Evolutionary conservation across 495 filamentous ascomycete species (phyloP).

Genomic region (Pyrenula aspistea): DNA sequence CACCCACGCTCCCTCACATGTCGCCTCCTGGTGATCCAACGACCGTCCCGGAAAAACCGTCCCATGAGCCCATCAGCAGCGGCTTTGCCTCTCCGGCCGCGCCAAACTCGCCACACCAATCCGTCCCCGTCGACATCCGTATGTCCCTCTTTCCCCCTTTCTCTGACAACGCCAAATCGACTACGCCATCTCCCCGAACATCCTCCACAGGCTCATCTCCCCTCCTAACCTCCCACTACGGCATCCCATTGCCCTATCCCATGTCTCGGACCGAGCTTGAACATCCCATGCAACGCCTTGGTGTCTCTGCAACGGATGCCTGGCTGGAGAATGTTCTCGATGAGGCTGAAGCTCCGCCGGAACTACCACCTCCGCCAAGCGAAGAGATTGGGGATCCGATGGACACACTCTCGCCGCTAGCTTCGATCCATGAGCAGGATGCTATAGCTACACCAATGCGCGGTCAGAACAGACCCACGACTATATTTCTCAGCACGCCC

Average conservation of each 20-base stretch:
- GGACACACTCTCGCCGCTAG: not conserved
- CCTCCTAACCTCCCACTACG: not conserved
- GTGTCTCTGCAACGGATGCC: not conserved
- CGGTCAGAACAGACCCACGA: not conserved
- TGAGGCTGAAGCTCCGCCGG: not conserved
- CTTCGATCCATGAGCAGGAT: not conserved
- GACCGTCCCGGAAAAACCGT: not conserved
- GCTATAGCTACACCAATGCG: not conserved
- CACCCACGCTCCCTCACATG: not conserved
- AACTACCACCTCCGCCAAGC: not conserved
- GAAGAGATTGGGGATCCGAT: not conserved
- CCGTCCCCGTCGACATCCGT: not conserved
- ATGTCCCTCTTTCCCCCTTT: not conserved
- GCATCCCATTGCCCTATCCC: not conserved
- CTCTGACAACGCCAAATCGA: not conserved
- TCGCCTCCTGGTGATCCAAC: not conserved
- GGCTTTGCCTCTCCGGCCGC: conserved; percentile 1
- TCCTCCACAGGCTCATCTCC: not conserved
- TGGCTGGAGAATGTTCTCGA: not conserved
- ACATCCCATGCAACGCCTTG: not conserved
- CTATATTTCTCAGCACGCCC: not conserved
- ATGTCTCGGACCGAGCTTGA: not conserved
- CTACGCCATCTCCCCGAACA: not conserved
- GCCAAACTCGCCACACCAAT: not conserved
- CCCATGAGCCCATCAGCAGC: not conserved